A percentile compares a stretch with the other conserved stretches of the same genome.
phyloP scores from a whole-genome alignment of 2,329 filamentous ascomycete species.

The Pseudocercospora macadamiae region DNA sequence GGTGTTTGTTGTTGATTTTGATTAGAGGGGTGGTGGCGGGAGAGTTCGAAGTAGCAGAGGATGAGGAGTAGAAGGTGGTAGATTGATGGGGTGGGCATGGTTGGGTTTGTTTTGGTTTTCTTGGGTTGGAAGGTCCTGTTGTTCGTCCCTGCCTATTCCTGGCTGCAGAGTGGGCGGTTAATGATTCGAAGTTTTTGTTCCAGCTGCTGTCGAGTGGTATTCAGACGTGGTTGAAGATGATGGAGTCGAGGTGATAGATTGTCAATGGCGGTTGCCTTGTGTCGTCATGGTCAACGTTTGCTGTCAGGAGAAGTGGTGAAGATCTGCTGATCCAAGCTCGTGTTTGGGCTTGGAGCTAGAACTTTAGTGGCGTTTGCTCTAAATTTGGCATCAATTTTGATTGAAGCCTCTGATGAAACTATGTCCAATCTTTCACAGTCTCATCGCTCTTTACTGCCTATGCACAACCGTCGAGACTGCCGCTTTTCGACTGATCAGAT shows the following conservation, averaged over 20 bases:
- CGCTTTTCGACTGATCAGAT: too few species aligned
- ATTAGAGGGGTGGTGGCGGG: not conserved
- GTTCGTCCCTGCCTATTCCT: too few species aligned
- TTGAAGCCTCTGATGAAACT: too few species aligned
- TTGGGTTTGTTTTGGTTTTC: not conserved
- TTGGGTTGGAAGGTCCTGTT: not conserved
- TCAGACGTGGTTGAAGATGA: not conserved
- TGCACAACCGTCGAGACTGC: too few species aligned
- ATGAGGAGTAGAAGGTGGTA: slow-evolving; percentile 9
- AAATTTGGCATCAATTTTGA: not conserved
- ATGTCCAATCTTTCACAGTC: slow-evolving; percentile 53
- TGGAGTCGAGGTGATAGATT: not conserved
- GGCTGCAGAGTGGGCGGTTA: too few species aligned
- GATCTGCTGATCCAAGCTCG: not conserved
- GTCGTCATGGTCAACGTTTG: not conserved
- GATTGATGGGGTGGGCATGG: not conserved
- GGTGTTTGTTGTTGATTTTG: not conserved
- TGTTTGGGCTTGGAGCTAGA: not conserved
- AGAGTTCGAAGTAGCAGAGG: slow-evolving; percentile 17
- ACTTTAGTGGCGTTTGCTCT: slow-evolving; percentile 1
- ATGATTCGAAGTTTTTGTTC: too few species aligned
- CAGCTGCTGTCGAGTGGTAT: not conserved
- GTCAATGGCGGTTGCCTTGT: not conserved
- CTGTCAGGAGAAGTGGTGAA: not conserved
- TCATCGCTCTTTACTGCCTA: not conserved